Conservation (phyloP, 257 asterid genomes). For the Handroanthus guayacan region DNA sequence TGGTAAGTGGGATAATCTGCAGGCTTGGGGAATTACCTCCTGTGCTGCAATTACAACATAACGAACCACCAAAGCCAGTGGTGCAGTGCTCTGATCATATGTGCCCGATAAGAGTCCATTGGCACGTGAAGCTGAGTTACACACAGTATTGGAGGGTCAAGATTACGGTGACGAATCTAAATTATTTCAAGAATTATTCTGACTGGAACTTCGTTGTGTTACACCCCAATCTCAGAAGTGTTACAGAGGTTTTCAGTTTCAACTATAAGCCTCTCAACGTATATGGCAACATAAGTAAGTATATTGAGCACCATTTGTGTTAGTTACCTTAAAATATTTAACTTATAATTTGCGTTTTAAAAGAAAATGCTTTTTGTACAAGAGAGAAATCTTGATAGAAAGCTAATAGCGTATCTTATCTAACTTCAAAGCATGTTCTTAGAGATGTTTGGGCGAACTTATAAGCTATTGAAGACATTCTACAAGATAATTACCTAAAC, state of each 20-base stretch:
- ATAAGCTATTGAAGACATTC: too few relatives aligned
- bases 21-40: slow-evolving; percentile 60
- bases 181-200: slow-evolving; percentile 61
- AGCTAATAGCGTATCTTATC: too few relatives aligned
- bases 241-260: slow-evolving; percentile 79
- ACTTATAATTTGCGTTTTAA: too few relatives aligned
- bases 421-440: too few relatives aligned
- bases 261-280: slow-evolving; percentile 74
- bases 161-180: slow-evolving; percentile 64
- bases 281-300: slow-evolving; percentile 67
- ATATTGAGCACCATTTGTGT: too few relatives aligned
- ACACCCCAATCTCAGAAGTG: slow-evolving; percentile 75
- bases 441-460: too few relatives aligned
- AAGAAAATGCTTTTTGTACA: too few relatives aligned
- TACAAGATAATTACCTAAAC: too few relatives aligned
- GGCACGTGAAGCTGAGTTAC: slow-evolving; percentile 80
- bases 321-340: too few relatives aligned
- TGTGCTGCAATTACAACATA: slow-evolving; percentile 43
- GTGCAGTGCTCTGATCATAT: slow-evolving; percentile 66
- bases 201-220: slow-evolving; percentile 74
- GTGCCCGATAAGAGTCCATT: slow-evolving; percentile 83
- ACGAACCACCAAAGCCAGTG: slow-evolving; percentile 52
- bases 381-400: too few relatives aligned
- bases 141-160: slow-evolving; percentile 83
- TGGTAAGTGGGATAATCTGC: slow-evolving; percentile 10